Conservation (phyloP, 2,329 filamentous ascomycete genomes). For the Aspergillus sclerotialis region DNA sequence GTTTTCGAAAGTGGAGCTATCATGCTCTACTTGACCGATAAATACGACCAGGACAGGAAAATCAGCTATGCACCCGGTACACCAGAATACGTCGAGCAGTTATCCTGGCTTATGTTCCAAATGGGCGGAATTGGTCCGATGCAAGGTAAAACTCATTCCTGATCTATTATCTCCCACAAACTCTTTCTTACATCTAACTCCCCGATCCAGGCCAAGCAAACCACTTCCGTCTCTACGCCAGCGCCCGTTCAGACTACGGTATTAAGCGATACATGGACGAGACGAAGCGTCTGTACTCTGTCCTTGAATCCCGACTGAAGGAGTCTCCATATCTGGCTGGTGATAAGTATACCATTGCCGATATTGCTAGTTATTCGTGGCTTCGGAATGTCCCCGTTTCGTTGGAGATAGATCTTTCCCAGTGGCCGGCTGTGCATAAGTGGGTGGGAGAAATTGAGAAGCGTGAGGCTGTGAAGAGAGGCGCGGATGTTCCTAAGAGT, state of each 20-base stretch:
- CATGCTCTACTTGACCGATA: conserved; percentile 39
- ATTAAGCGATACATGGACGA: conserved; percentile 44
- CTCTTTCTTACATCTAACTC: not conserved
- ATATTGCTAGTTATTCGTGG: conserved; percentile 42
- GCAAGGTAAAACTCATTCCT: no score
- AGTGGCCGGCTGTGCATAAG: conserved; percentile 25
- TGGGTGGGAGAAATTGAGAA: conserved; percentile 23
- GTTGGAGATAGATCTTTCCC: conserved; percentile 23
- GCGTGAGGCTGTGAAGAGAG: conserved; percentile 23
- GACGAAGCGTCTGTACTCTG: conserved; percentile 41
- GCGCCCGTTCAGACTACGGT: conserved; percentile 37
- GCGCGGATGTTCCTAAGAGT: conserved; percentile 10
- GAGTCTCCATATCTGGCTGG: conserved; percentile 40
- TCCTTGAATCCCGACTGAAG: conserved; percentile 37
- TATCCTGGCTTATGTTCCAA: conserved; percentile 42
- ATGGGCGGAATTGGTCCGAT: conserved; percentile 36
- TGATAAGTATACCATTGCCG: conserved; percentile 41
- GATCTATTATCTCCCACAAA: not conserved
- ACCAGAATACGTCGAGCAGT: conserved; percentile 37
- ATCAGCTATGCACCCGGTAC: conserved; percentile 39
- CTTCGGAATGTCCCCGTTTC: conserved; percentile 17
- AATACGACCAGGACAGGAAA: conserved; percentile 37
- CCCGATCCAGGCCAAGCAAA: conserved; percentile 36
- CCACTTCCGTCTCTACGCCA: conserved; percentile 41
- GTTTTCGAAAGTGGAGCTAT: conserved; percentile 43